phyloP scores from a whole-genome alignment of 2,329 filamentous ascomycete species.

The Scedosporium boydii region DNA sequence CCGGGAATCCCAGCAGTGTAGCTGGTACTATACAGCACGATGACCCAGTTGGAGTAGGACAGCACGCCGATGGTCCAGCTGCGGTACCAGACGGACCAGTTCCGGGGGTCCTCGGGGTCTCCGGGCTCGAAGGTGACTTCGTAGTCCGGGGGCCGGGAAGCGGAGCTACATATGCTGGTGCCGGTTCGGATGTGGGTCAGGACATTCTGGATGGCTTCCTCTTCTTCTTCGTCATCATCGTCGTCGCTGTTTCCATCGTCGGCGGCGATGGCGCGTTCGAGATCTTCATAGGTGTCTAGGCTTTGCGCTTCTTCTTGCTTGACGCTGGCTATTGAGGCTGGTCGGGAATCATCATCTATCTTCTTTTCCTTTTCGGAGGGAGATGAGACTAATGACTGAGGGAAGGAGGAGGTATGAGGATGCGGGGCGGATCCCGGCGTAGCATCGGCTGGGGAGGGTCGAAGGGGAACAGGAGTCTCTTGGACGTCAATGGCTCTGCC shows the following conservation, averaged over 20 bases:
- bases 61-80: slow-evolving; percentile 33
- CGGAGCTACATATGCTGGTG: slow-evolving; percentile 30
- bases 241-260: neutral
- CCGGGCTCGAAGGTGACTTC: slow-evolving; percentile 63
- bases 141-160: slow-evolving; percentile 46
- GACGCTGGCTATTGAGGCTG: neutral
- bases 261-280: slow-evolving; percentile 28
- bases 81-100: slow-evolving; percentile 50
- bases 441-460: neutral
- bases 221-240: slow-evolving; percentile 17
- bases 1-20: slow-evolving; percentile 66
- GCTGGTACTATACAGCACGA: slow-evolving; percentile 67
- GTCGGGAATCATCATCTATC: neutral
- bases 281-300: slow-evolving; percentile 21
- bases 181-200: slow-evolving; percentile 31
- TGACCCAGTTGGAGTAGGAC: slow-evolving; percentile 36
- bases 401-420: neutral
- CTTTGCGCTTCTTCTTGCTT: slow-evolving; percentile 9
- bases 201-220: slow-evolving; percentile 32
- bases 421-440: neutral
- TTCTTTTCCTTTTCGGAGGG: neutral
- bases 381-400: neutral
- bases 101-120: slow-evolving; percentile 55
- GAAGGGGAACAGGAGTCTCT: neutral
- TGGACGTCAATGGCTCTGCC: neutral